Conservation (phyloP, 192 early-diverging fungal species). For the Rhizoclosmatium globosum region DNA sequence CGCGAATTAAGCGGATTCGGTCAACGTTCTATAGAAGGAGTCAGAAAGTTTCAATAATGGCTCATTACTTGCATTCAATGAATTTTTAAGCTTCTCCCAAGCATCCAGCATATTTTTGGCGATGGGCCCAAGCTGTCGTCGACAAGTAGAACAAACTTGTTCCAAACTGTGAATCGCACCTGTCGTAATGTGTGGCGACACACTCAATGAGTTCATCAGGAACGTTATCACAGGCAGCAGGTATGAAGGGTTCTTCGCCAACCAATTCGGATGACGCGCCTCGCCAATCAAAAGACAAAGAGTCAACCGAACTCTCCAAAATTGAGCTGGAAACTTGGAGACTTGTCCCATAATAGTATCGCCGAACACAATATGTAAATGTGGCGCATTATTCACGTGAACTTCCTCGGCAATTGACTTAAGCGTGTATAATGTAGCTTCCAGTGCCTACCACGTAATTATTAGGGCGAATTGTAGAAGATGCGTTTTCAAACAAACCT, state of each 20-base stretch:
- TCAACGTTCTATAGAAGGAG: background rate
- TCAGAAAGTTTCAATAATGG: background rate
- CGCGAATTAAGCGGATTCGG: conserved; percentile 29
- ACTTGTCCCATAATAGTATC: conserved; percentile 34
- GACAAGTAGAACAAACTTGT: conserved; percentile 36
- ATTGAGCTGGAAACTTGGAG: background rate
- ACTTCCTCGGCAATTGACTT: conserved; percentile 47
- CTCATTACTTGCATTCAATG: background rate
- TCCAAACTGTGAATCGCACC: conserved; percentile 33
- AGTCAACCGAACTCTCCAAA: conserved; percentile 21
- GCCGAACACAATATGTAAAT: conserved; percentile 40
- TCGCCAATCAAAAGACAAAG: conserved; percentile 36
- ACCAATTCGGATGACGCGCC: conserved; percentile 43
- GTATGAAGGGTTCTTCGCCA: conserved; percentile 35
- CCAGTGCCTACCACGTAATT: conserved; percentile 32
- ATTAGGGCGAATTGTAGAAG: background rate
- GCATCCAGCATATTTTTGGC: conserved; percentile 34
- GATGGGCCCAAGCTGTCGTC: conserved; percentile 36
- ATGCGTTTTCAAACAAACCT: conserved; percentile 11
- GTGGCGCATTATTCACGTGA: conserved; percentile 13
- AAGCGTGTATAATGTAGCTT: conserved; percentile 43
- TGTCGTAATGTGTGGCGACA: conserved; percentile 16
- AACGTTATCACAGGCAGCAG: conserved; percentile 35
- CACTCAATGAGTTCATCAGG: conserved; percentile 32
- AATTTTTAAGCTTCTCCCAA: conserved; percentile 18